A percentile compares a stretch with the other conserved stretches of the same genome.
Conservation (phyloP, 768 basidiomycete species). For the Agaricus sinodeliciosus region DNA sequence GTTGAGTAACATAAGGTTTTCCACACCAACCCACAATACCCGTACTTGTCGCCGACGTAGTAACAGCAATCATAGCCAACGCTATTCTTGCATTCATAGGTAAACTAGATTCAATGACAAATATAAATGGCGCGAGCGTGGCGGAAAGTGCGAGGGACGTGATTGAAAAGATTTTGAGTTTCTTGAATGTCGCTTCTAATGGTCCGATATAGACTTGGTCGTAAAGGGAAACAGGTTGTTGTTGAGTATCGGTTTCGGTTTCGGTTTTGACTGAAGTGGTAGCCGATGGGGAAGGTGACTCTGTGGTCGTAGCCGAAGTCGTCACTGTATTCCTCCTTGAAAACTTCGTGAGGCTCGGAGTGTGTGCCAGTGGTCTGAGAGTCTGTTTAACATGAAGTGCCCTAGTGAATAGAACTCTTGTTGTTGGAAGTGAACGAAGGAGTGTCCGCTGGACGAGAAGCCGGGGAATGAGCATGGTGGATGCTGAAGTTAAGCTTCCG, state of each 20-base stretch:
- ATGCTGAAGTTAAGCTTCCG: neutral
- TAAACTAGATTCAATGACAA: constrained; percentile 72
- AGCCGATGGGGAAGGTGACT: constrained; percentile 12
- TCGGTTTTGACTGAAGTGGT: constrained; percentile 10
- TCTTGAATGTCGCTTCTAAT: constrained; percentile 62
- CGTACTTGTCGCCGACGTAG: constrained; percentile 70
- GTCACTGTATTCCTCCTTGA: neutral
- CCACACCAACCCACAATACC: constrained; percentile 67
- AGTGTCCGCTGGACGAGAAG: neutral
- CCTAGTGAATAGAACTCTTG: neutral
- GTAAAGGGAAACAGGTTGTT: constrained; percentile 18
- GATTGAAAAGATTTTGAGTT: constrained; percentile 78
- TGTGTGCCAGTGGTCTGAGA: neutral
- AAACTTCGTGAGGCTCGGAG: neutral
- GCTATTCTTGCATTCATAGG: constrained; percentile 62
- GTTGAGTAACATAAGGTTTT: constrained; percentile 63
- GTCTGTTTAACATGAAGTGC: neutral
- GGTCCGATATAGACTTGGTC: constrained; percentile 60
- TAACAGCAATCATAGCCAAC: constrained; percentile 63
- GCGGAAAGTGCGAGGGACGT: constrained; percentile 66
- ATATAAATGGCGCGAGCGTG: constrained; percentile 72
- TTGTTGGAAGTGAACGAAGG: neutral
- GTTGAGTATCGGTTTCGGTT: constrained; percentile 13
- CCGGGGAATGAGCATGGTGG: constrained; percentile 11
- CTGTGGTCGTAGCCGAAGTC: constrained; percentile 2